Conservation (phyloP, 139 green algal genomes). For the Raphidocelis subcapitata region DNA sequence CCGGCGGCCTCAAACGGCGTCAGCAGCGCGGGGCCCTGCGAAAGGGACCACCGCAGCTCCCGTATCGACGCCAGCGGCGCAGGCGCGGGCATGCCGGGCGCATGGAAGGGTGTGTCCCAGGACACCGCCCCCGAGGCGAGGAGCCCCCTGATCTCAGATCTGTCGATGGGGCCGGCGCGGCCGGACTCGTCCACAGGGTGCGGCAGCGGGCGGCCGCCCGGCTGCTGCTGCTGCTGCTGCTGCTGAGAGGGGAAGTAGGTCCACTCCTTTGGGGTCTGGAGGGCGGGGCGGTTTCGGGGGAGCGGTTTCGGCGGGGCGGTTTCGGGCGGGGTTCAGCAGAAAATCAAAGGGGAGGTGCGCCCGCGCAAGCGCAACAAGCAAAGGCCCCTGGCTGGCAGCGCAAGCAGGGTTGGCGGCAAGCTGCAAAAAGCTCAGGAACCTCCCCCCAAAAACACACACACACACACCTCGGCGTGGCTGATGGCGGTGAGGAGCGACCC, state of each 20-base stretch:
- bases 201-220: neutral
- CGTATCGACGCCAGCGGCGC: conserved; percentile 52
- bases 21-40: conserved; percentile 23
- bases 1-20: conserved; percentile 26
- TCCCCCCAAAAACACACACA: no score
- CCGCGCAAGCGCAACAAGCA: no score
- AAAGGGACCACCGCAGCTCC: conserved; percentile 82
- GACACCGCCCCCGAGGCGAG: conserved; percentile 42
- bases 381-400: no score
- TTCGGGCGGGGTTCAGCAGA: no score
- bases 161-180: conserved; percentile 67
- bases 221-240: neutral
- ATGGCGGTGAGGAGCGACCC: conserved; percentile 30
- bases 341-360: no score
- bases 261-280: conserved; percentile 72
- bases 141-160: conserved; percentile 67
- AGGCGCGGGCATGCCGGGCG: conserved; percentile 58
- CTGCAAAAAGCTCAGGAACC: no score
- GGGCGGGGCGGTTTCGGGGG: no score
- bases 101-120: conserved; percentile 53
- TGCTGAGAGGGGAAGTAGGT: conserved; percentile 50
- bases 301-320: no score
- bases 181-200: conserved; percentile 26
- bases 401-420: no score
- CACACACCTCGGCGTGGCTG: conserved; percentile 29